A percentile compares a stretch with the other conserved stretches of the same genome.
Conservation (phyloP, 225 moss, liverwort and hornwort species). For the Pseudisothecium myosuroides region DNA sequence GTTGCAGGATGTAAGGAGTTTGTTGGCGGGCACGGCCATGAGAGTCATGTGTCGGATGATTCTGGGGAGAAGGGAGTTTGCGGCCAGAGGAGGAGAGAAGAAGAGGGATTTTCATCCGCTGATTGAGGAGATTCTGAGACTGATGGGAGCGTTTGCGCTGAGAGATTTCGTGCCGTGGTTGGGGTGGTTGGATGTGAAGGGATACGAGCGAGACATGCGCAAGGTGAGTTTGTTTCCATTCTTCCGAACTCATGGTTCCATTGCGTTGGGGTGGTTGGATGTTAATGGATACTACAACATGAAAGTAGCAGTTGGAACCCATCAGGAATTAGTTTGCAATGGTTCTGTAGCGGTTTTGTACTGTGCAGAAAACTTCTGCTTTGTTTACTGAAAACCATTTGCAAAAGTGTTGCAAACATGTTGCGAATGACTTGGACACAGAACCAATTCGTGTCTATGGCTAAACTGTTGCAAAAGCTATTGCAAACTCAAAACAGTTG, state of each 20-base stretch:
- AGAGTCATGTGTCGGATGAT: constrained; percentile 34
- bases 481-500: no score
- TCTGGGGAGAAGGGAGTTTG: constrained; percentile 10
- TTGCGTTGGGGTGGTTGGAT: neutral
- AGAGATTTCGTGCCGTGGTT: constrained; percentile 29
- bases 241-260: neutral
- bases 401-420: neutral
- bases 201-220: constrained; percentile 36
- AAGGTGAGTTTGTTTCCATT: neutral
- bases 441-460: no score
- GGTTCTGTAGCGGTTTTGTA: neutral
- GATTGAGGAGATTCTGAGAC: constrained; percentile 4
- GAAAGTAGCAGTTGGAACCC: neutral
- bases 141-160: constrained; percentile 29
- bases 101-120: constrained; percentile 13
- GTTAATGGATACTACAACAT: no score
- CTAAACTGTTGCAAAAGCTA: neutral
- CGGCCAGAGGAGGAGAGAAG: neutral
- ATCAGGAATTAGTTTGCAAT: neutral
- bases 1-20: neutral
- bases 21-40: constrained; percentile 8
- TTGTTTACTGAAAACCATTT: neutral
- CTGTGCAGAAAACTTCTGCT: neutral
- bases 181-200: constrained; percentile 28
- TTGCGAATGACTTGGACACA: neutral